Evolutionary conservation across 2,329 filamentous ascomycete genomes (phyloP), one percentile per base, ranked within the genome.

Genomic region (Trichoderma guizhouense): DNA sequence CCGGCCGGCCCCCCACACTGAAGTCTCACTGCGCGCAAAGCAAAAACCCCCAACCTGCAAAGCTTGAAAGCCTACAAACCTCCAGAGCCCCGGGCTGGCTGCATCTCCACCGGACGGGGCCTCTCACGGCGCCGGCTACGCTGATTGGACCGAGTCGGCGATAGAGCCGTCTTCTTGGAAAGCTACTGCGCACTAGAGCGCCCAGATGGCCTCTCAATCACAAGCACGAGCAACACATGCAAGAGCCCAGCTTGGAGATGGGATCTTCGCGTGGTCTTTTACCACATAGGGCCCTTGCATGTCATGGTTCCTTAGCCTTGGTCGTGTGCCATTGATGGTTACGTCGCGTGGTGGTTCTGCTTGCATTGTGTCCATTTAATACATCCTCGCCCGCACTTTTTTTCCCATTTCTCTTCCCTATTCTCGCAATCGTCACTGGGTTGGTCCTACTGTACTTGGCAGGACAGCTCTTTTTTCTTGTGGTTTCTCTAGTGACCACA

Each of bases 181-280:
- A 7, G 61, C 34, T 26, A 63, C 57, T 69, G 58, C 55, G 53
- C 55, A 51, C 55, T 62, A 62, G 57, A 62, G 39, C 5, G 39
- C 18, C 18, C 21, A 32, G 34, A 70, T 47, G 14, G 39, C n/a
- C 68, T 67, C 18, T 53, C 55, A 67, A 47, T 51, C 53, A 67
- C 62, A 71, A 71, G 69, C 55, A 62, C 8, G 24, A 61, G 67
- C 67, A 62, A 53, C 57, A 32, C 67, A 51, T 61, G 67, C 67
- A 57, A 57, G 21, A 65, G 62, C 32, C 64, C 47, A 57, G 64
- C 64, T 34, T 55, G 53, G n/a, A 69, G 71, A 68, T 60, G 57
- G 34, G 71, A 69, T 72, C 71, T 72, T 69, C 71, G 71, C 64
- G 57, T 72, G 71, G 71, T 30, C 71, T 55, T 64, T 72, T 67